Conservation (phyloP, 495 filamentous ascomycete species). For the Neurospora sp. region DNA sequence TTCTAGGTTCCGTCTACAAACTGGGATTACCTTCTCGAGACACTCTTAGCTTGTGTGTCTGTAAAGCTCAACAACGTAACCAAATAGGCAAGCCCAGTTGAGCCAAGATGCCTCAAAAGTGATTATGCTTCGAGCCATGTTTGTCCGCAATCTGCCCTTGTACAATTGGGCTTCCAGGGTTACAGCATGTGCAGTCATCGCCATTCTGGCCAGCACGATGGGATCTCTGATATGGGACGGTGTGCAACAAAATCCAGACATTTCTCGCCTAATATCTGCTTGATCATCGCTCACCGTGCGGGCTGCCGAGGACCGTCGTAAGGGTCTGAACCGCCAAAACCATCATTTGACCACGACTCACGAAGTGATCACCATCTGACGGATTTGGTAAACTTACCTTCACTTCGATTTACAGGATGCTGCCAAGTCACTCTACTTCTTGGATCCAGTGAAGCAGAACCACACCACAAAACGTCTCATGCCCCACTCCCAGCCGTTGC, state of each 20-base stretch:
- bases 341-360: neutral
- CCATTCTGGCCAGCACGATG: neutral
- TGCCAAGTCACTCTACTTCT: neutral
- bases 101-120: neutral
- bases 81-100: neutral
- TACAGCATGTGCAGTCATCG: neutral
- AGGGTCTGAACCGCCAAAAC: neutral
- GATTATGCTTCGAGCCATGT: neutral
- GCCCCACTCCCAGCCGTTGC: neutral
- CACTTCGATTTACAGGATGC: neutral
- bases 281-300: neutral
- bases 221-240: neutral
- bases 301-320: neutral
- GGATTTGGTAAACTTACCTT: neutral
- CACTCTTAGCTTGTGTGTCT: neutral
- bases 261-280: neutral
- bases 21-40: neutral
- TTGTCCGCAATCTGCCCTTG: neutral
- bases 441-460: neutral
- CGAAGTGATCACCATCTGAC: neutral
- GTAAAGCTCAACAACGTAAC: neutral
- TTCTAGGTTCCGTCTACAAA: too few species aligned
- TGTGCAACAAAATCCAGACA: neutral
- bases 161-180: neutral
- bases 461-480: neutral